Base-by-base conservation (phyloP, 108 stramenopile species). In the Cyclotella baltica region DNA sequence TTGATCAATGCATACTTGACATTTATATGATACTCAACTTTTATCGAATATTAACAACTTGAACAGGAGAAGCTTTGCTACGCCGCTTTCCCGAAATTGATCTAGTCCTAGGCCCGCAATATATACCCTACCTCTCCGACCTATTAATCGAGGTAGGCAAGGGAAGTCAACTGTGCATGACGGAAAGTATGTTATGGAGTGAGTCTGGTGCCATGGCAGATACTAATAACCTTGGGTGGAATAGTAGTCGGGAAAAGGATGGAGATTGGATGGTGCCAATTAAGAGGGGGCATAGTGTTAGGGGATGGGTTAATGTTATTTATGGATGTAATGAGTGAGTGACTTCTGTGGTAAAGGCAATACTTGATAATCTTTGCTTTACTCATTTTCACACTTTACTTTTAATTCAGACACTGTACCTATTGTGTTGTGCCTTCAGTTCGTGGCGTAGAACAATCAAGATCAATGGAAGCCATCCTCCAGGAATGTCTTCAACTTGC, bases 291-390 rank as follows among this genome's bases (percentile, higher is more conserved):
- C 78, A 79, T 48, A 72, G 56, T 47, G 51, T 65, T 46, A 71
- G 92, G 35, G 96, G 92, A 19, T 98, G 95, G 93, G 95, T 96
- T 40, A 96, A 95, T 85, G 89, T 96, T 15, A 93, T 94, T 63
- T 83, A 90, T 69, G 93, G 90, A 11, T 91, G 89, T 56, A 90
- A 93, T 57, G 92, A 93, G 70, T 68, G 51, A 68, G 67, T 30
- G 20, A 27, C 1, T 62, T 4, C n/a, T n/a, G n/a, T n/a, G n/a
- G n/a, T n/a, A n/a, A n/a, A n/a, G n/a, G n/a, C n/a, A n/a, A n/a
- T n/a, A 80, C 31, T 84, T 84, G 52, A 85, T 85, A 28, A 85
- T 84, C 22, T 5, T 15, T 25, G 47, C 47, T 48, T n/a, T n/a
- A n/a, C n/a, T 48, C 6, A 16, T 27, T 27, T 57, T 25, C 23